Base-by-base conservation (phyloP, 495 filamentous ascomycete species). In the Penicillium pulvis region DNA sequence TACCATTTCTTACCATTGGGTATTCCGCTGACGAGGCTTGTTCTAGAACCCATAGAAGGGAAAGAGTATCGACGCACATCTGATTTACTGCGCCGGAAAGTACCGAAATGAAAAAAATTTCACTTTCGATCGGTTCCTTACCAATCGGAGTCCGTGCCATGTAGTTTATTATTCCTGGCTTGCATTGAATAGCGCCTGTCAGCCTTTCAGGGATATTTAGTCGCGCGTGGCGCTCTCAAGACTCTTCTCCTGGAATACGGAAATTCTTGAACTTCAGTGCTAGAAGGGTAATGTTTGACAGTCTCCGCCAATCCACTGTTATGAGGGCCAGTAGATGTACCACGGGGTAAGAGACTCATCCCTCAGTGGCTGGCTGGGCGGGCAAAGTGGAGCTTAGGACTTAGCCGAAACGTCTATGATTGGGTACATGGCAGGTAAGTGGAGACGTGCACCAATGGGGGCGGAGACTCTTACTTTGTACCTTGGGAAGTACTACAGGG, bases 301-400 rank as follows among this genome's bases (percentile, higher is more conserved):
- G 33, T 36, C 33, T 14, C 33, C 33, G 33, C 33, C 33, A 36
- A 36, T 12, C 33, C 10, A 14, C 33, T 11, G 33, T 36, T 1
- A 41, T 41, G 33, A 41, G 31, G 17, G 14, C 33, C 50, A 52
- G 17, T 39, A 23, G 23, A 52, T 24, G 33, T 24, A 52, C 50
- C 50, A 52, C 50, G 50, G 50, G 50, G 33, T 41, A 41, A n/a
- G 4, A 41, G 14, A 41, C 11, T n/a, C 14, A 2, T n/a, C 16
- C 16, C 14, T 41, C 1, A 41, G 39, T 41, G 39, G 39, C 16
- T 41, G 16, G 14, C 5, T 41, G 39, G 6, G 17, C 16, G 14
- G 14, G 14, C 16, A 16, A 41, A 41, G 39, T 41, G 39, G 39
- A 17, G 16, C 16, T 1, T 36, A 0, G 6, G 17, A 17, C n/a